Percentiles rank a stretch among this genome's conserved stretches.
Evolutionary conservation across 225 moss, liverwort and hornwort species (phyloP).

Genomic region (Bryum argenteum): DNA sequence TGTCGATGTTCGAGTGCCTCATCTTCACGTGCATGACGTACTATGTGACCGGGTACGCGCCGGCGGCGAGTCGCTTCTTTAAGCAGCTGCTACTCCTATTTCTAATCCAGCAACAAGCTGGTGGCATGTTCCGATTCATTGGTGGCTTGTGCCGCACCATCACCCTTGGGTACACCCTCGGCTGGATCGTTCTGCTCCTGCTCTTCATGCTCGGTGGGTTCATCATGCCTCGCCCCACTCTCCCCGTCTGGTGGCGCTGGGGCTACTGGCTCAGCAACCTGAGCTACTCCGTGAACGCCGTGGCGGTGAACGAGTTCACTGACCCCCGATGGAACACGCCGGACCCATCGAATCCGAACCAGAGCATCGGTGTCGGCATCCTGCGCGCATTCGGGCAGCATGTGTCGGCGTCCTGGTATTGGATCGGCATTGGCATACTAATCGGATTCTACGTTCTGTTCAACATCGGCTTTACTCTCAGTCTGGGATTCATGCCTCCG

Average conservation of each 20-base stretch:
- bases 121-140: slow-evolving; percentile 70
- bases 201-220: slow-evolving; percentile 74
- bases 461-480: slow-evolving; percentile 61
- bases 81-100: slow-evolving; percentile 55
- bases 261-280: slow-evolving; percentile 72
- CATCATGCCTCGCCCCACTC: slow-evolving; percentile 53
- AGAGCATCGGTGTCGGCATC: slow-evolving; percentile 33
- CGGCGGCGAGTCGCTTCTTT: slow-evolving; percentile 68
- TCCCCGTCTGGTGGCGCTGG: slow-evolving; percentile 87
- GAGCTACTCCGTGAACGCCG: slow-evolving; percentile 50
- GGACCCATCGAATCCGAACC: slow-evolving; percentile 21
- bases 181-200: slow-evolving; percentile 55
- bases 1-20: slow-evolving; percentile 47
- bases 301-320: slow-evolving; percentile 59
- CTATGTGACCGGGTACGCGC: slow-evolving; percentile 78
- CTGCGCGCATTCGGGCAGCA: slow-evolving; percentile 47
- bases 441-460: slow-evolving; percentile 56
- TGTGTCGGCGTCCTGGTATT: slow-evolving; percentile 49
- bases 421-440: slow-evolving; percentile 49
- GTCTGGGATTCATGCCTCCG: slow-evolving; percentile 63
- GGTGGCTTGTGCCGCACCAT: slow-evolving; percentile 70
- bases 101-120: slow-evolving; percentile 64
- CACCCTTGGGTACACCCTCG: slow-evolving; percentile 59
- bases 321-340: slow-evolving; percentile 68
- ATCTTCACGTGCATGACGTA: slow-evolving; percentile 72